Base-by-base conservation (phyloP, 2,329 filamentous ascomycete species). In the Xylogone sp. region DNA sequence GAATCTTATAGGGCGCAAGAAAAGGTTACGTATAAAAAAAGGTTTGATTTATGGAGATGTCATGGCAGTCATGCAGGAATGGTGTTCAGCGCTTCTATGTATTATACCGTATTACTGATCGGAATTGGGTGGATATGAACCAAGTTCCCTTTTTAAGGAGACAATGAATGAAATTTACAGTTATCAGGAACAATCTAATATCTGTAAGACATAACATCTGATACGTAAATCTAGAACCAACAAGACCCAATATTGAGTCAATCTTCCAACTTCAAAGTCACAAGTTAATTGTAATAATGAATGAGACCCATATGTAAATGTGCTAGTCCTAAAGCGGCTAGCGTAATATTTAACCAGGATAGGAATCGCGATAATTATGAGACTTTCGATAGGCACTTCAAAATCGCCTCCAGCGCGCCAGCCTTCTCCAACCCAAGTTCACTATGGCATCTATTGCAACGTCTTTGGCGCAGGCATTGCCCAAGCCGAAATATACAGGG, bases 401-500 rank as follows among this genome's bases (percentile, higher is more conserved):
- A 51, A 51, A 54, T 54, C 45, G 43, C 52, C 51, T 43, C 45
- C 21, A 50, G 47, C 29, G 43, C 47, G 42, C 42, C 45, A 47
- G 53, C 29, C 31, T 42, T 27, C 42, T 42, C 45, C 43, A 44
- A 53, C 48, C 39, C 43, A 45, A 27, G 31, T 44, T 45, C 59
- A 68, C 53, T 55, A 89, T 89, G 84, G 74, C 84, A 53, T 85
- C 84, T 53, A 77, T 88, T 65, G 80, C 79, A 59, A 78, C 83
- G 53, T 88, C 90, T 52, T 79, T 97, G 43, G 84, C 90, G 57
- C 83, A 84, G 66, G 85, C 88, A 52, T 78, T 97, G 43, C 93
- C 93, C 3, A 92, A 92, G 68, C 92, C 93, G 16, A 93, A 89
- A 72, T 96, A 97, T 67, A 90, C 86, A 3, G 91, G 89, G 60